These are phyloP conservation scores for Afroboletus lepidellus DNA, from an alignment of 1,284 basidiomycete species.

Conservation along the genomic window DNA sequence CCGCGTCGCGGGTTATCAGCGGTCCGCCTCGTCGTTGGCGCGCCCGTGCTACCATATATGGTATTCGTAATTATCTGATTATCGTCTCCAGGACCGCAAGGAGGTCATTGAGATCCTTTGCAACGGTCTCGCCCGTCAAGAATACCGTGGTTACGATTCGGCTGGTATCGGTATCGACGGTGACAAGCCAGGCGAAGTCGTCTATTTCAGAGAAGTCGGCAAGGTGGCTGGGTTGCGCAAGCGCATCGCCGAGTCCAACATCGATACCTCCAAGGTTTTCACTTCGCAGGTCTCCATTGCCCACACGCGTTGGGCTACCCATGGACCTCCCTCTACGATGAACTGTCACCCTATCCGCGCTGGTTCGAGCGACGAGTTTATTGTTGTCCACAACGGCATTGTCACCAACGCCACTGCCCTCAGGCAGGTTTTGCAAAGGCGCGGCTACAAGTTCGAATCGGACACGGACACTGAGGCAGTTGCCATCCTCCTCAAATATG, in stretches of 20 bases:
- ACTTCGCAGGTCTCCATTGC: conserved; percentile 94
- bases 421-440: conserved; percentile 91
- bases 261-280: conserved; percentile 84
- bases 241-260: conserved; percentile 75
- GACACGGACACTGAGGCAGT: conserved; percentile 99
- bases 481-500: conserved; percentile 94
- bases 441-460: conserved; percentile 92
- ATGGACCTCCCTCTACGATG: conserved; percentile 82
- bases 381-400: conserved; percentile 98
- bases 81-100: conserved; percentile 73
- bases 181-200: conserved; percentile 74
- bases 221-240: conserved; percentile 95
- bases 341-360: conserved; percentile 98
- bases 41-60: conserved; percentile 19
- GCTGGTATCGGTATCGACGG: conserved; percentile 96
- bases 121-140: conserved; percentile 91
- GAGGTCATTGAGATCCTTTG: conserved; percentile 91
- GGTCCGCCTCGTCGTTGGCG: background rate
- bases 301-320: conserved; percentile 99
- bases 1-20: background rate
- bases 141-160: conserved; percentile 98
- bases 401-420: conserved; percentile 95
- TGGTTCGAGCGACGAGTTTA: conserved; percentile 83
- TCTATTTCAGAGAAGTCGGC: conserved; percentile 98
- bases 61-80: conserved; percentile 19